Conservation (phyloP, 768 basidiomycete genomes). For the Strobilomyces dryophilus region DNA sequence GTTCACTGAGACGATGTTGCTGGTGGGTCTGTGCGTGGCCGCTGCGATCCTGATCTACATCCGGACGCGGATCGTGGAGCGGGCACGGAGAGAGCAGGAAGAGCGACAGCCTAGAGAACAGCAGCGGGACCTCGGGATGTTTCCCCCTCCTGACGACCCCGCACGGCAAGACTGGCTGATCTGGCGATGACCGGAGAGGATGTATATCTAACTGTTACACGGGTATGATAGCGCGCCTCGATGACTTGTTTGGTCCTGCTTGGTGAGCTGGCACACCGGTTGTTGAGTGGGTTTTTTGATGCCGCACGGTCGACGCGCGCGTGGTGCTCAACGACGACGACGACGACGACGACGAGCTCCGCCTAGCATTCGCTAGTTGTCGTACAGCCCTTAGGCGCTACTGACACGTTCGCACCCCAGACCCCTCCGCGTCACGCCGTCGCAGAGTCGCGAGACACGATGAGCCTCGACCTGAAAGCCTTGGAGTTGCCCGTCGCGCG, state of each 20-base stretch:
- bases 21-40: constrained; percentile 66
- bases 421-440: neutral
- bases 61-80: constrained; percentile 72
- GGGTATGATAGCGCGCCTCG: neutral
- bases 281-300: constrained; percentile 1
- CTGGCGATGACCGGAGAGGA: constrained; percentile 29
- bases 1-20: constrained; percentile 74
- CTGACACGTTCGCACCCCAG: neutral
- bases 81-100: constrained; percentile 62
- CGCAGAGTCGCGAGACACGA: constrained; percentile 21
- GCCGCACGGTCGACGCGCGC: constrained; percentile 2
- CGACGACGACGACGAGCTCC: constrained; percentile 7
- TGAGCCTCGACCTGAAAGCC: constrained; percentile 50
- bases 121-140: constrained; percentile 40
- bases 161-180: constrained; percentile 65
- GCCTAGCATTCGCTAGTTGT: neutral
- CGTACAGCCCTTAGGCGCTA: no score
- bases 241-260: constrained; percentile 24
- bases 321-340: constrained; percentile 9
- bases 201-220: constrained; percentile 4
- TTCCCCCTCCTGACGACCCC: constrained; percentile 62
- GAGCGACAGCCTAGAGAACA: constrained; percentile 35
- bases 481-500: constrained; percentile 60
- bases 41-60: constrained; percentile 76
- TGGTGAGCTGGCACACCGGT: constrained; percentile 10